Conservation (phyloP, 2,329 filamentous ascomycete genomes). For the Ceratocystis albifundus region DNA sequence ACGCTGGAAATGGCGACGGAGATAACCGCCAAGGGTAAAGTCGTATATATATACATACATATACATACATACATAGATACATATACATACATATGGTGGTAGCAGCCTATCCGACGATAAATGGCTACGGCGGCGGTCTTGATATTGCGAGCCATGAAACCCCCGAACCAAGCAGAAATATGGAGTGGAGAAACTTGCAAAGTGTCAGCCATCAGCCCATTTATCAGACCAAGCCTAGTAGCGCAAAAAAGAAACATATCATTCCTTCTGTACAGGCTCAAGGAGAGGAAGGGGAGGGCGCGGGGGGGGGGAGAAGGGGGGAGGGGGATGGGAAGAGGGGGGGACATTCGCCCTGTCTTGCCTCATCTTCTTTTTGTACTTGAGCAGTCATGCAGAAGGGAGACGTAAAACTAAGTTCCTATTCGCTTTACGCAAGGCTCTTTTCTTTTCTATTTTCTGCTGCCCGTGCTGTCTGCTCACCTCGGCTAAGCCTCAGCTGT, state of each 20-base stretch:
- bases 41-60: too few species aligned
- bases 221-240: neutral
- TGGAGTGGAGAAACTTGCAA: too few species aligned
- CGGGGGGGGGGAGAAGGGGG: too few species aligned
- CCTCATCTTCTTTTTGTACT: neutral
- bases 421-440: neutral
- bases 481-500: neutral
- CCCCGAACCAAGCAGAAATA: neutral
- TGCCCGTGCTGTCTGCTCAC: neutral
- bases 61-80: too few species aligned
- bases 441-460: neutral
- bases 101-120: too few species aligned
- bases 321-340: too few species aligned
- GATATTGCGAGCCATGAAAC: neutral
- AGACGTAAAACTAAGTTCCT: neutral
- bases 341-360: neutral
- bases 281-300: too few species aligned
- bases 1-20: too few species aligned
- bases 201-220: neutral
- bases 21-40: too few species aligned
- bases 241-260: neutral
- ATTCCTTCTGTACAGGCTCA: neutral
- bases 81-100: too few species aligned
- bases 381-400: neutral
- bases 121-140: too few species aligned